Conservation (phyloP, 1,284 basidiomycete species). For the Agroathelia rolfsii region DNA sequence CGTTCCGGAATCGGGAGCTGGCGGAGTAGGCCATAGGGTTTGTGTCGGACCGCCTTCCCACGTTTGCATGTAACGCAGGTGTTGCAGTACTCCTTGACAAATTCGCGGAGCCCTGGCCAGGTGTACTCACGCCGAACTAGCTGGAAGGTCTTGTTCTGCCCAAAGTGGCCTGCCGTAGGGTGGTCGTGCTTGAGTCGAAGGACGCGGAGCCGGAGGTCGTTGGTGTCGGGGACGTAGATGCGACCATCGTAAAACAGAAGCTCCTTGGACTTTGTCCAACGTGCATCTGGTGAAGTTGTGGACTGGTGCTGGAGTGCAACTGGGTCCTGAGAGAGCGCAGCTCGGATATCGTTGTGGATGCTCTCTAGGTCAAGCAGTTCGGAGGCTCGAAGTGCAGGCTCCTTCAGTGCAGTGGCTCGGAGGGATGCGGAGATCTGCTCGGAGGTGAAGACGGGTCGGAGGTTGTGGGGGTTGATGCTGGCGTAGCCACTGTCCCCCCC, state of each 20-base stretch:
- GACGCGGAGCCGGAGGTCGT: slow-evolving; percentile 9
- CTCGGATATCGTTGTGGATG: too few relatives aligned
- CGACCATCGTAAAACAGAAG: slow-evolving; percentile 8
- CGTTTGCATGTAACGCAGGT: slow-evolving; percentile 24
- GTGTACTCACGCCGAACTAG: slow-evolving; percentile 14
- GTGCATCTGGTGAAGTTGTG: not conserved
- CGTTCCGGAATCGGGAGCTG: slow-evolving; percentile 20
- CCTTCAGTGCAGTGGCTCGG: slow-evolving; percentile 10
- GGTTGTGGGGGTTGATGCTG: slow-evolving; percentile 11
- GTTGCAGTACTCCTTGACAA: slow-evolving; percentile 20
- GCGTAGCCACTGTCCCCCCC: slow-evolving; percentile 10
- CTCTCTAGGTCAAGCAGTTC: too few relatives aligned
- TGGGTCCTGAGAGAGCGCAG: too few relatives aligned
- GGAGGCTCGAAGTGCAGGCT: slow-evolving; percentile 11
- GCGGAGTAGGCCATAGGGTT: slow-evolving; percentile 25
- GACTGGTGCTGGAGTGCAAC: too few relatives aligned
- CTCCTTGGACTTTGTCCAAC: slow-evolving; percentile 4
- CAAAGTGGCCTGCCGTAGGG: slow-evolving; percentile 12
- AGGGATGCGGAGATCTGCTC: slow-evolving; percentile 13
- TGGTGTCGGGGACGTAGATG: slow-evolving; percentile 14
- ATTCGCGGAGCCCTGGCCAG: slow-evolving; percentile 22
- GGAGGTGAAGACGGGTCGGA: slow-evolving; percentile 11
- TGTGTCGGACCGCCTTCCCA: slow-evolving; percentile 20
- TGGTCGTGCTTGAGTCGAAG: slow-evolving; percentile 11
- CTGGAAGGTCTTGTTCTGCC: slow-evolving; percentile 11